A percentile compares a stretch with the other conserved stretches of the same genome.
phyloP scores from a whole-genome alignment of 2,329 filamentous ascomycete species.

The Aureobasidium mangrovei region DNA sequence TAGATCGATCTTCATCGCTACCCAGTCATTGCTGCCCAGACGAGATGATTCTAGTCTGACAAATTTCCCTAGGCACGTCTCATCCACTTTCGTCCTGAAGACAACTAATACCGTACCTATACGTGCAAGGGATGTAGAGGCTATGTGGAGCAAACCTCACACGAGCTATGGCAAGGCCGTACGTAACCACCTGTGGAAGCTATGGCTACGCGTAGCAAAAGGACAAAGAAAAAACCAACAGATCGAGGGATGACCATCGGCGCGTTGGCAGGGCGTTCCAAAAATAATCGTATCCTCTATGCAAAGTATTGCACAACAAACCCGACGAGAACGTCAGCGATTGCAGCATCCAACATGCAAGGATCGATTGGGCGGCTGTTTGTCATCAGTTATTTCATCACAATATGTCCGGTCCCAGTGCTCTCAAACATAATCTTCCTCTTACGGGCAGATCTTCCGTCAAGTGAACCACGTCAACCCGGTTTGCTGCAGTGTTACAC shows the following conservation, averaged over 20 bases:
- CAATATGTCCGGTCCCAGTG: neutral
- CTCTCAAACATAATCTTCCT: neutral
- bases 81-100: neutral
- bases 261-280: neutral
- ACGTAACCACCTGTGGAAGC: too few species aligned
- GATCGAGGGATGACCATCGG: too few species aligned
- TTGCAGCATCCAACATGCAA: neutral
- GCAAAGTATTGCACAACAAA: neutral
- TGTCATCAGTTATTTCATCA: neutral
- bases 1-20: neutral
- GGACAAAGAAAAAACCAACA: too few species aligned
- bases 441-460: neutral
- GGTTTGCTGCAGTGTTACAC: slow-evolving; percentile 12
- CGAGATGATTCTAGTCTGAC: neutral
- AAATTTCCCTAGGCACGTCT: neutral
- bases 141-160: too few species aligned
- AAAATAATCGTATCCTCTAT: neutral
- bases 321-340: neutral
- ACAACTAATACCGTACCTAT: too few species aligned
- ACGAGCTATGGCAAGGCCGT: too few species aligned
- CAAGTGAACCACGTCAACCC: neutral
- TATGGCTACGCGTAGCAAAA: too few species aligned
- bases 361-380: neutral
- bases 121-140: too few species aligned
- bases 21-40: neutral